Base-by-base conservation (phyloP, 2,329 filamentous ascomycete genomes). In the Cadophora luteo-olivacea region DNA sequence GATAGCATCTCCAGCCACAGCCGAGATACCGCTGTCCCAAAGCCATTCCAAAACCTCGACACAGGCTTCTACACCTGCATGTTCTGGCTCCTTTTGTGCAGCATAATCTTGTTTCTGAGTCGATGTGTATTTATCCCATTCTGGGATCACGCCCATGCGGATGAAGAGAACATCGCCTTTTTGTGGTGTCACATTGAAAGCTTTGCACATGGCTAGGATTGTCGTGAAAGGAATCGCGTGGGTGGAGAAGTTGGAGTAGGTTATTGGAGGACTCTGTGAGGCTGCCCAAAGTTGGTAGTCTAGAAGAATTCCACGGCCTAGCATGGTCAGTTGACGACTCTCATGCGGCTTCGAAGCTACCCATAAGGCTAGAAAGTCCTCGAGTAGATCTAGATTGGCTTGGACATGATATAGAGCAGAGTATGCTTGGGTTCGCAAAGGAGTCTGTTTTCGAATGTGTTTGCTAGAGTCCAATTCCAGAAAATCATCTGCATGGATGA, bases 111-210 rank as follows among this genome's bases (percentile, higher is more conserved):
- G 71, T 66, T 68, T 72, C 65, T 69, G 72, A 54, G 65, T 61
- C 22, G 69, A 67, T 16, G 78, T 79, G 78, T 81, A 81, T 38
- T 75, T 49, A 29, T 82, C 80, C 80, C 80, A 82, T 75, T 81
- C 80, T 52, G 78, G 77, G 12, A 78, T 81, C 16, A 80, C 76
- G 11, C 81, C 80, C 14, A 80, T 79, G 22, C 84, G 81, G 6
- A 85, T 77, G 66, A 88, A 81, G 7, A 88, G 78, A n/a, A 87
- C 82, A 65, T 87, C 86, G 2, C 85, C 86, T 2, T 77, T 78
- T 52, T 79, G 79, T 60, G 86, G 85, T 0, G 75, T 79, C n/a
- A 84, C 78, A 5, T 80, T 78, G 60, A 79, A 79, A 65, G 82
- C 80, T 8, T 77, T 71, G 1, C 83, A 82, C 41, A 82, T 79